Evolutionary conservation across 169 alveolate species (phyloP), one percentile per base, ranked within the genome.

Genomic region (Pseudocohnilembus persalinus): DNA sequence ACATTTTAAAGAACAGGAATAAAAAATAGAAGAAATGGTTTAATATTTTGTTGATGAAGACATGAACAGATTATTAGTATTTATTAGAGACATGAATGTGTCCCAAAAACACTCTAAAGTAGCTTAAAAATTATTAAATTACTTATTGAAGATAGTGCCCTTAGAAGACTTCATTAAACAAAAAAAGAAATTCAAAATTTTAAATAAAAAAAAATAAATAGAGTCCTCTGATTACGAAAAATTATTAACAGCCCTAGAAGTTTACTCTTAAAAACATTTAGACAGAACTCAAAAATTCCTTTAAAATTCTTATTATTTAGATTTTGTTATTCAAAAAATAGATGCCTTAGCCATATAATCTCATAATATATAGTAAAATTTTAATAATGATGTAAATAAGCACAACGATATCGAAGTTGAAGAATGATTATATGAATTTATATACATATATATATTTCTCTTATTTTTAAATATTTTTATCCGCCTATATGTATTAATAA

Each of bases 241-340:
- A 25, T 33, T 82, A 4, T 30, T 92, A 6, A 31, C 88, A 65
- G 84, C 85, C 16, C 31, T 85, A 24, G 83, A 49, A 29, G 77
- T 88, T 64, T 93, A 90, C 68, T 77, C 92, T 28, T 33, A 88
- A 77, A 93, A 90, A 77, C 96, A 93, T 75, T 64, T 64, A 1
- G 90, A 90, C n/a, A 81, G 96, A 68, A 81, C 84, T 27, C 90
- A 88, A 31, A 79, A 88, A 73, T 65, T 77, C 32, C 73, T 85
- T 34, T 83, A 82, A 76, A 74, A 89, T 35, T 30, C 93, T 25
- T 90, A 77, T 77, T 75, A 76, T 6, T 82, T 89, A 29, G 89
- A 83, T n/a, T 88, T 80, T 68, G 85, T 90, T 4, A 32, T 89
- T 27, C 81, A 91, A 30, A 83, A 92, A 64, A 88, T 92, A 72